These are phyloP conservation scores for Trichodelitschia bisporula DNA, from an alignment of 495 filamentous ascomycete species.

Conservation along the genomic window DNA sequence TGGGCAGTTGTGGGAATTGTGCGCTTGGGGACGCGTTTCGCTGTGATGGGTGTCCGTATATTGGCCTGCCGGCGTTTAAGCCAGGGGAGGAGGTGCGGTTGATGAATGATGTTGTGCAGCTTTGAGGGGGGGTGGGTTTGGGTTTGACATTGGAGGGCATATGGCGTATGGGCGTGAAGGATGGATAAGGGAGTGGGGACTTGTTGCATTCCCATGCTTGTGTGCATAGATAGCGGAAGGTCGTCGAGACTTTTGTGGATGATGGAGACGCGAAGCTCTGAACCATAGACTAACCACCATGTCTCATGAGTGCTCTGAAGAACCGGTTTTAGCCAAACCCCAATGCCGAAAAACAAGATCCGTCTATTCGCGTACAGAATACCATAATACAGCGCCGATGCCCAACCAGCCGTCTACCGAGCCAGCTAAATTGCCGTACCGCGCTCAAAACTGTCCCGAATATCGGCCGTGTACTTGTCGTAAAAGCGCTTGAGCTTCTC, in stretches of 20 bases:
- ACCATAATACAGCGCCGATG: no score
- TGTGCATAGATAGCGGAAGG: no score
- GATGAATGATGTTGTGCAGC: slow-evolving; percentile 63
- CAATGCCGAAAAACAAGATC: no score
- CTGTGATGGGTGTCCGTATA: slow-evolving; percentile 68
- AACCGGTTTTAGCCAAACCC: no score
- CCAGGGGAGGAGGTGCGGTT: slow-evolving; percentile 81
- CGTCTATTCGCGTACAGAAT: no score
- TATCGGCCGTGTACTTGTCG: slow-evolving; percentile 95
- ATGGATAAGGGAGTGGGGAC: not conserved
- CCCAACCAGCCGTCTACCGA: no score
- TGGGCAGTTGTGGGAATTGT: slow-evolving; percentile 80
- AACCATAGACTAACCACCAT: no score
- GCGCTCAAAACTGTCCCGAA: slow-evolving; percentile 91
- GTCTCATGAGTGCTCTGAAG: no score
- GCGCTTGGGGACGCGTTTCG: slow-evolving; percentile 76
- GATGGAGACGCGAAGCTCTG: no score
- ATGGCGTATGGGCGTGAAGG: not conserved
- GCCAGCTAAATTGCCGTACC: slow-evolving; percentile 63
- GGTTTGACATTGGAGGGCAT: not conserved
- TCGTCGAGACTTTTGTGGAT: no score
- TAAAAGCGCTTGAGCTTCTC: slow-evolving; percentile 88
- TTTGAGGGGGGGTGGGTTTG: slow-evolving; percentile 23
- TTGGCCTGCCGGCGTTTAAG: slow-evolving; percentile 87
- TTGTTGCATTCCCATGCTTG: no score